phyloP scores from a whole-genome alignment of 2,329 filamentous ascomycete genomes.

The Coniochaeta sp. region DNA sequence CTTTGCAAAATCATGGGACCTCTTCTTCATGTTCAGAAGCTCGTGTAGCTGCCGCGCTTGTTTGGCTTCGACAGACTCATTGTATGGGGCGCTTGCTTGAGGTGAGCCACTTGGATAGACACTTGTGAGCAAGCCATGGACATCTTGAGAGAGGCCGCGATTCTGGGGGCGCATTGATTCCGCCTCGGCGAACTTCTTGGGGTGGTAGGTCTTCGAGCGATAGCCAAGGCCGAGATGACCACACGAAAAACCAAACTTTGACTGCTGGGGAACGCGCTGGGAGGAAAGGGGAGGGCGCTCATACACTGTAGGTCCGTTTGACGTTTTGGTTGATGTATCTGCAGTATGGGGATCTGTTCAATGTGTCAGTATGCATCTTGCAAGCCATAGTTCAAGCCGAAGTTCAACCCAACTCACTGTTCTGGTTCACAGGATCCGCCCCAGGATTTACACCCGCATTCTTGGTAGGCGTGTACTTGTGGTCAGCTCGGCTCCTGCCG shows the following conservation, averaged over 20 bases:
- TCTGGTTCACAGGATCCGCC: no score
- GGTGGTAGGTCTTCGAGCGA: conserved; percentile 2
- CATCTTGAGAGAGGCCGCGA: not conserved
- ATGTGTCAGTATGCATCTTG: conserved; percentile 10
- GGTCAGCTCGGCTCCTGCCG: not conserved
- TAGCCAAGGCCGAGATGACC: conserved; percentile 2
- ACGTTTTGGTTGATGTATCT: conserved; percentile 16
- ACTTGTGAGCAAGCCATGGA: not conserved
- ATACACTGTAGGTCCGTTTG: conserved; percentile 40
- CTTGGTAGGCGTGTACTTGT: not conserved
- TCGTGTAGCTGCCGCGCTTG: not conserved
- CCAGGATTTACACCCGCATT: no score
- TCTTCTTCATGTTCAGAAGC: conserved; percentile 1
- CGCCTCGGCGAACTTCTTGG: not conserved
- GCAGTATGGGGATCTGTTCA: conserved; percentile 9
- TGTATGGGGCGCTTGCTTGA: not conserved
- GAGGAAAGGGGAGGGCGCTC: conserved; percentile 18
- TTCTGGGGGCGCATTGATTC: not conserved
- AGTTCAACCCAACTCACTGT: no score
- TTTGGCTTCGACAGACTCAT: not conserved
- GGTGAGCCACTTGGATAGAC: conserved; percentile 1
- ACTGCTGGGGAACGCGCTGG: no score
- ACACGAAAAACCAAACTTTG: not conserved
- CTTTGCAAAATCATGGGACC: not conserved
- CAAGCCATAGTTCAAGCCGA: no score